phyloP scores from a whole-genome alignment of 306 rosid genomes.

The Biancaea sappan region DNA sequence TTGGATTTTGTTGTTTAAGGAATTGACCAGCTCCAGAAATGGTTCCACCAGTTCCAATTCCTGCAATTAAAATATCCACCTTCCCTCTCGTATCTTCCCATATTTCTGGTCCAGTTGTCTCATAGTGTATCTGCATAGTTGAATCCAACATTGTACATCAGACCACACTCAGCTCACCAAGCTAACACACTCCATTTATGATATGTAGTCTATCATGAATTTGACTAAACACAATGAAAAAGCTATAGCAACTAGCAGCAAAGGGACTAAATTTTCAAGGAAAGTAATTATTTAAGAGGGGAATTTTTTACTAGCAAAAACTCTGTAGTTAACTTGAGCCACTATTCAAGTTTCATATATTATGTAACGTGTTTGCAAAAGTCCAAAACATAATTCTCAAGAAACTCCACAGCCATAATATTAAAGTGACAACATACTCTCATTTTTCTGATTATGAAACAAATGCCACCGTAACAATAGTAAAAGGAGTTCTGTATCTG shows the following conservation, averaged over 20 bases:
- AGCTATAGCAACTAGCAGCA: neutral
- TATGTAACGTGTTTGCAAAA: neutral
- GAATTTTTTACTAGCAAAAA: conserved; percentile 12
- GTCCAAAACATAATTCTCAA: neutral
- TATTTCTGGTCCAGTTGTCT: conserved; percentile 99
- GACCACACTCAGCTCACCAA: conserved; percentile 14
- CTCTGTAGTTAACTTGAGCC: neutral
- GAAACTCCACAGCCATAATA: neutral
- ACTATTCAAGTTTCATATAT: neutral
- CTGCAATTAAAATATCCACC: conserved; percentile 91
- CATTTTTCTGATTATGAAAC: conserved; percentile 6
- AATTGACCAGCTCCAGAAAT: conserved; percentile 85
- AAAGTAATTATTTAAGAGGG: neutral
- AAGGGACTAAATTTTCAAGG: conserved; percentile 19
- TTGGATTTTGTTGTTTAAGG: conserved; percentile 80
- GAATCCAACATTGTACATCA: conserved; percentile 38
- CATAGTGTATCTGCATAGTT: conserved; percentile 81
- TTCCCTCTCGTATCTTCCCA: conserved; percentile 98
- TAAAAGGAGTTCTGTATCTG: too few species aligned
- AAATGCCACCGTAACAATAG: neutral
- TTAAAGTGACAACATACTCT: neutral
- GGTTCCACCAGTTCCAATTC: conserved; percentile 99
- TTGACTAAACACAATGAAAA: conserved; percentile 14
- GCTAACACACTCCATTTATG: conserved; percentile 23
- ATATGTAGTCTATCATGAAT: conserved; percentile 18